Conservation (phyloP, 164 flowering plant species). For the grape (Vitis vinifera) region ASM3070453v1 NC_081821.1:9056501-9057000, state of each 20-base stretch:
- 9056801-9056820: conserved; percentile 68
- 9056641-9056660: neutral
- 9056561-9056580: no score
- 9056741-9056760: neutral
- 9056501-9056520: no score
- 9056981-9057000: no score
- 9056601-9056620: no score
- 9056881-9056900: conserved; percentile 1
- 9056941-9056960: no score
- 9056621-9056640: no score
- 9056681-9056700: neutral
- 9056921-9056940: no score
- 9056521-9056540: no score
- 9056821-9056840: conserved; percentile 54
- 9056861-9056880: conserved; percentile 80
- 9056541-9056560: no score
- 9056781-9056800: conserved; percentile 56
- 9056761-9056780: neutral
- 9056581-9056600: no score
- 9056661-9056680: neutral
- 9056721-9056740: neutral
- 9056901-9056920: no score
- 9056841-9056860: conserved; percentile 80
- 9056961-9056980: no score
- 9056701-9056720: neutral